phyloP scores from a whole-genome alignment of 2,329 filamentous ascomycete species.

The Cordyceps javanica region DNA sequence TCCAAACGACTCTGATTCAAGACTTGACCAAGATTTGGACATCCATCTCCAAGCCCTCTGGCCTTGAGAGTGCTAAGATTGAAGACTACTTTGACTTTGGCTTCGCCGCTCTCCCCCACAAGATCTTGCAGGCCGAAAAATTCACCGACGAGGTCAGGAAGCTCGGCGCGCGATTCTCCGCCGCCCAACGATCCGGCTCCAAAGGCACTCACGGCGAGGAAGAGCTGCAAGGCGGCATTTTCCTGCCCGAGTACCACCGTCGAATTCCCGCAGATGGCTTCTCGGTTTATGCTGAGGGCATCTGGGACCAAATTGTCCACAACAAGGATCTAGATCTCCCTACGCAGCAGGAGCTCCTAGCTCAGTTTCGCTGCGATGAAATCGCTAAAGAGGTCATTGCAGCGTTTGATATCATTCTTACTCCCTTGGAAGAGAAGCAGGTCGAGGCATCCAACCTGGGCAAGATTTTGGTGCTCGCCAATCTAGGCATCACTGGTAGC shows the following conservation, averaged over 20 bases:
- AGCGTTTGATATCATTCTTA: conserved; percentile 74
- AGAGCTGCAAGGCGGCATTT: conserved; percentile 71
- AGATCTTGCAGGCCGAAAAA: conserved; percentile 89
- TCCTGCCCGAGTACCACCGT: conserved; percentile 90
- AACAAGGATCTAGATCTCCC: conserved; percentile 97
- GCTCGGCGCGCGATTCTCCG: conserved; percentile 73
- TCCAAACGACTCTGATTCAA: conserved; percentile 83
- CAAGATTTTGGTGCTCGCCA: conserved; percentile 63
- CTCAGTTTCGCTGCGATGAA: conserved; percentile 96
- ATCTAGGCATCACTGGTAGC: conserved; percentile 69
- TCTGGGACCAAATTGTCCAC: conserved; percentile 98
- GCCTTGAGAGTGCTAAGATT: conserved; percentile 81
- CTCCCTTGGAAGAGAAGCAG: conserved; percentile 81
- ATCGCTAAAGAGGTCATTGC: conserved; percentile 85
- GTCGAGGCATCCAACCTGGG: conserved; percentile 68
- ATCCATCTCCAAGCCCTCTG: conserved; percentile 82
- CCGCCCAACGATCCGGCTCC: conserved; percentile 69
- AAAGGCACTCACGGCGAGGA: conserved; percentile 59
- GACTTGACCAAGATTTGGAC: conserved; percentile 91
- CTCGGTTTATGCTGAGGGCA: conserved; percentile 82
- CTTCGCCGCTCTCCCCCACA: conserved; percentile 92
- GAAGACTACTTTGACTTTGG: conserved; percentile 99
- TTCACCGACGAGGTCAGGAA: conserved; percentile 76
- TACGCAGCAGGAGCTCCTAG: conserved; percentile 92
- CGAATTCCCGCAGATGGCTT: conserved; percentile 97